These are phyloP conservation scores for Schizochytrium sp. DNA, from an alignment of 108 stramenopile genomes.

Conservation along the genomic window DNA sequence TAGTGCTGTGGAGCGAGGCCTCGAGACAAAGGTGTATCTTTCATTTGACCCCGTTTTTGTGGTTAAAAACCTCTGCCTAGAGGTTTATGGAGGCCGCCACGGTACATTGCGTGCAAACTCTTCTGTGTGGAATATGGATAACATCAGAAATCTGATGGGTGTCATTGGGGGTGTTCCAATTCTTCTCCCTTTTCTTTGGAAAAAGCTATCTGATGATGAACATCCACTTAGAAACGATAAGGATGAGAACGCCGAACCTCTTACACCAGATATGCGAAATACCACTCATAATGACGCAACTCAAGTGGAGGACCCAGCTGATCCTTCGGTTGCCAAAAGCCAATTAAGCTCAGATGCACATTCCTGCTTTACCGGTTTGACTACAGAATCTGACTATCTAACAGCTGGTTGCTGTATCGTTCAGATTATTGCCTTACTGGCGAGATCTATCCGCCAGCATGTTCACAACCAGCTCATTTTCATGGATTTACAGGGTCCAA, in stretches of 20 bases:
- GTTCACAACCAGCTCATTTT: conserved; percentile 28
- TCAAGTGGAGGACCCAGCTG: neutral
- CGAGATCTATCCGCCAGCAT: neutral
- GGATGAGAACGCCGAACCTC: neutral
- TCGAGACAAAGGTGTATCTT: neutral
- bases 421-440: conserved; percentile 19
- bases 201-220: neutral
- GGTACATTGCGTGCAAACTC: neutral
- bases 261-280: no score
- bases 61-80: neutral
- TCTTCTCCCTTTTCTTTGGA: conserved; percentile 53
- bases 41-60: conserved; percentile 36
- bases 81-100: conserved; percentile 42
- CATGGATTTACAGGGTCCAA: conserved; percentile 2
- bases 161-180: conserved; percentile 24
- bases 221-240: no score
- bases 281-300: no score
- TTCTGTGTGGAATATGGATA: conserved; percentile 14
- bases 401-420: conserved; percentile 20
- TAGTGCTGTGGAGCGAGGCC: neutral
- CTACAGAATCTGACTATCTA: neutral
- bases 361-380: no score
- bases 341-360: no score
- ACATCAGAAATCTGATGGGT: neutral
- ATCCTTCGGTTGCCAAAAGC: no score